Evolutionary conservation across 2,329 filamentous ascomycete genomes (phyloP).

Genomic region (Piedraia hortae): DNA sequence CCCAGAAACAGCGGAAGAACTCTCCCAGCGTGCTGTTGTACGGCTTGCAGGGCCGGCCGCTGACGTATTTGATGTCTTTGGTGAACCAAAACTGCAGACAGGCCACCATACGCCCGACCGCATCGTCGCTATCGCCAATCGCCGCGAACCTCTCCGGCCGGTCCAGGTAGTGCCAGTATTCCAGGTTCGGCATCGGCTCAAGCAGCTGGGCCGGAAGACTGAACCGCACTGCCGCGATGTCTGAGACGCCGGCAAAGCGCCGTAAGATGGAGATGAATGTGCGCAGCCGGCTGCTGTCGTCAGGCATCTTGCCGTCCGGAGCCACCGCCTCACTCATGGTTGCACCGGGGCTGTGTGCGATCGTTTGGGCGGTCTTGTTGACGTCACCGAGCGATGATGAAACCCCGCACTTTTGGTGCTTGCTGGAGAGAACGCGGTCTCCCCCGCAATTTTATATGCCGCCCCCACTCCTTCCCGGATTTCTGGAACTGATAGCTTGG

Average conservation of each 20-base stretch:
- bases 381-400: too few species aligned
- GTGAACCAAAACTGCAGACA: slow-evolving; percentile 95
- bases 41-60: slow-evolving; percentile 93
- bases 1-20: slow-evolving; percentile 97
- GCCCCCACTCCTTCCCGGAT: too few species aligned
- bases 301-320: slow-evolving; percentile 26
- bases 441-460: too few species aligned
- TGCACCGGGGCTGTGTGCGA: too few species aligned
- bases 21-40: slow-evolving; percentile 94
- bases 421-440: too few species aligned
- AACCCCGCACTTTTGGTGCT: too few species aligned
- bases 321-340: too few species aligned
- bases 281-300: slow-evolving; percentile 67
- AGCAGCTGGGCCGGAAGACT: slow-evolving; percentile 84
- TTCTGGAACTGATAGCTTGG: too few species aligned
- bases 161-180: slow-evolving; percentile 98
- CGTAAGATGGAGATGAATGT: slow-evolving; percentile 69
- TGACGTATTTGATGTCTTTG: slow-evolving; percentile 96
- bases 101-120: slow-evolving; percentile 79
- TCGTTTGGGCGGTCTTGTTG: too few species aligned
- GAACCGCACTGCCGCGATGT: slow-evolving; percentile 87
- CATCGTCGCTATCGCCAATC: slow-evolving; percentile 71
- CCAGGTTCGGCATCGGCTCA: slow-evolving; percentile 85
- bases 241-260: slow-evolving; percentile 86
- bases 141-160: slow-evolving; percentile 69